Conservation (phyloP, 2,329 filamentous ascomycete species). For the Pseudogymnoascus sp. region DNA sequence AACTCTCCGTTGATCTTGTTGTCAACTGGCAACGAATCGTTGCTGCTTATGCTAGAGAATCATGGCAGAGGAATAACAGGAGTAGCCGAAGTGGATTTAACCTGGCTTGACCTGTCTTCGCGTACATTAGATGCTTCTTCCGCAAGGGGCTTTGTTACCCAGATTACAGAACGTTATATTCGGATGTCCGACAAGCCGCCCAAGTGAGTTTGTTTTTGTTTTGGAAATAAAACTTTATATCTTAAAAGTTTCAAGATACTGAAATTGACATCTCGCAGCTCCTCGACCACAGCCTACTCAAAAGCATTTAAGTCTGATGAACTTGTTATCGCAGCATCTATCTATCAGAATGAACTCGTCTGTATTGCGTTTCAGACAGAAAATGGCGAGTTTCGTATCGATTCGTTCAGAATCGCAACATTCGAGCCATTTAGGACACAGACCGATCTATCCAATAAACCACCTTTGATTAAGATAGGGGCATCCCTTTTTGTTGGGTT, state of each 20-base stretch:
- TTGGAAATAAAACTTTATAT: background rate
- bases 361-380: constrained; percentile 4
- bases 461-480: background rate
- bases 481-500: background rate
- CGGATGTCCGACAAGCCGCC: background rate
- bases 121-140: constrained; percentile 42
- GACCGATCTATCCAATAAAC: background rate
- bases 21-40: constrained; percentile 22
- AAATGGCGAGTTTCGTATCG: background rate
- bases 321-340: constrained; percentile 7
- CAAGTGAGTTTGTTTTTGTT: background rate
- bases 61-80: constrained; percentile 39
- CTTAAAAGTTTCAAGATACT: background rate
- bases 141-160: constrained; percentile 35
- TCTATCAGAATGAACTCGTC: background rate
- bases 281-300: background rate
- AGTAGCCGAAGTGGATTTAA: constrained; percentile 30
- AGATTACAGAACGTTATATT: constrained; percentile 44
- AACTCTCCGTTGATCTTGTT: constrained; percentile 18
- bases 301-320: background rate
- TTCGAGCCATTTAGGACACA: background rate
- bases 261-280: background rate
- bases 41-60: constrained; percentile 36
- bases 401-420: background rate
- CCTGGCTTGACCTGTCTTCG: constrained; percentile 42